Conservation (phyloP, 352 stramenopile genomes). For the Phytophthora citricola region DNA sequence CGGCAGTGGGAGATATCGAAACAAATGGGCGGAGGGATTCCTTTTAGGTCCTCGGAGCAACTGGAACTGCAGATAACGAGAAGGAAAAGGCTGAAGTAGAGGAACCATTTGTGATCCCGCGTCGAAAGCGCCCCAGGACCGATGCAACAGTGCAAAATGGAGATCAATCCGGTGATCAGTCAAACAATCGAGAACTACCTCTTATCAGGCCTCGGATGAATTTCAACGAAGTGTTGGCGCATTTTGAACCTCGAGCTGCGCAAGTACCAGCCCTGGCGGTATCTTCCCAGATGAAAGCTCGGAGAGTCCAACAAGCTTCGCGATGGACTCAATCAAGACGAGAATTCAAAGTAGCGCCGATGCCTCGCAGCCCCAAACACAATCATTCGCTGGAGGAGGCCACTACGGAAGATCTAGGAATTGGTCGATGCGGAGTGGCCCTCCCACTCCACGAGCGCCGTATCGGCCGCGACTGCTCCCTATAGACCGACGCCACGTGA, state of each 20-base stretch:
- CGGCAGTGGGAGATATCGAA: constrained; percentile 1
- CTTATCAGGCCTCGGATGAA: constrained; percentile 16
- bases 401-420: too few species aligned
- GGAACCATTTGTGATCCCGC: constrained; percentile 41
- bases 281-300: constrained; percentile 2
- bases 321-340: constrained; percentile 7
- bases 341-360: background rate
- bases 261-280: background rate
- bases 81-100: background rate
- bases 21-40: background rate
- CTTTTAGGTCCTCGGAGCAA: background rate
- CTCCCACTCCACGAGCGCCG: constrained; percentile 12
- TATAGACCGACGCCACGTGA: background rate
- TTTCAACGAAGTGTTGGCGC: constrained; percentile 19
- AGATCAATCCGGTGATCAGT: background rate
- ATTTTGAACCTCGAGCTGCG: constrained; percentile 12
- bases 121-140: constrained; percentile 25
- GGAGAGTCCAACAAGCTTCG: constrained; percentile 4
- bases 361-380: background rate
- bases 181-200: constrained; percentile 11
- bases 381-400: too few species aligned
- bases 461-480: constrained; percentile 2
- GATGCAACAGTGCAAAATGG: background rate
- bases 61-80: background rate
- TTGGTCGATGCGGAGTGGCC: constrained; percentile 11